Evolutionary conservation across 331 rosid genomes (phyloP), one percentile per base, ranked within the genome.

Genomic region (Acacia concinna): DNA sequence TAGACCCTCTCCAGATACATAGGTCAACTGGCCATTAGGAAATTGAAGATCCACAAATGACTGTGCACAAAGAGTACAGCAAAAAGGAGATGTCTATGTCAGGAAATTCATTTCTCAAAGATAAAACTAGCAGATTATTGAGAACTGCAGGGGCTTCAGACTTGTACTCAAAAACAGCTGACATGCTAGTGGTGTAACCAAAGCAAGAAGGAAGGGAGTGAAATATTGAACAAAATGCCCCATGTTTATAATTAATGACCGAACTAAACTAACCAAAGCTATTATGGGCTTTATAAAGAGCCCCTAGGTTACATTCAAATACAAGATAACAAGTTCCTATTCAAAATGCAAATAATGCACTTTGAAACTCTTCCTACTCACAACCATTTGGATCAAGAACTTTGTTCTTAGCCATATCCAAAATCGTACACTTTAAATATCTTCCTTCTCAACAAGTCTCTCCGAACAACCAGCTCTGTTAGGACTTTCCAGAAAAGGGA

Each of bases 11-110:
- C 98, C 97, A 43, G 97, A 90, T 71, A 93, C 96, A 62, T 93
- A 93, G 71, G 99, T 96, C 65, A 96, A 75, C 84, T 96, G 98
- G 69, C 98, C 99, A 60, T 93, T 90, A 72, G 99, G 99, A 86
- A 91, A 96, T 89, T 96, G 98, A 83, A 96, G 89, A 89, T 93
- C 99, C 76, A 96, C 97, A 60, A 93, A 96, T 44, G 99, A 91
- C 99, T 96, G 94, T 35, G 25, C 28, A 46, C 60, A 78, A 25
- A 80, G 78, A 7, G 54, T 17, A 28, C 72, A 76, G 38, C 73
- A 5, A 1, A 41, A 76, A 79, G 21, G 23, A 52, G 71, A 60
- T 8, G 59, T 13, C 41, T 14, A 66, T 2, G 30, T 35, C 46
- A 69, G 54, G 71, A 38, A 73, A 79, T 38, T 65, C 34, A 27